Evolutionary conservation across 2,329 filamentous ascomycete species (phyloP).

Genomic region (Cladophialophora chaetospira): DNA sequence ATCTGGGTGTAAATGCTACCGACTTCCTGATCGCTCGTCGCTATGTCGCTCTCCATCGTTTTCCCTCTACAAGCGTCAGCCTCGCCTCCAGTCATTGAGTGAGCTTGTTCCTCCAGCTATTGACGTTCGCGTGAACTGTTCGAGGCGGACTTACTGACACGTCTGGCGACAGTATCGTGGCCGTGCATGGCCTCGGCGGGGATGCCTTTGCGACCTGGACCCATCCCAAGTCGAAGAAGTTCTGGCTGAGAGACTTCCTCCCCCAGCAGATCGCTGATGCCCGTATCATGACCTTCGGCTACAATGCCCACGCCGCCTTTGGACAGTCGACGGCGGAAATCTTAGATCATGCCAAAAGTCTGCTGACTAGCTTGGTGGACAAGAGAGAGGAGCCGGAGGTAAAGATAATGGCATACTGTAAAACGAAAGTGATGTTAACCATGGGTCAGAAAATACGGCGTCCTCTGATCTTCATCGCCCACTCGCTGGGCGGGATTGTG

Average conservation of each 20-base stretch:
- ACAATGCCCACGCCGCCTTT: slow-evolving; percentile 38
- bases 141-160: neutral
- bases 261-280: slow-evolving; percentile 23
- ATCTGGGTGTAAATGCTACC: neutral
- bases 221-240: slow-evolving; percentile 26
- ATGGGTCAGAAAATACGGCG: slow-evolving; percentile 2
- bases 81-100: neutral
- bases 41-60: neutral
- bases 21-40: neutral
- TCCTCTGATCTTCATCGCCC: slow-evolving; percentile 38
- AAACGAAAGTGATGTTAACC: too few relatives aligned
- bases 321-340: slow-evolving; percentile 40
- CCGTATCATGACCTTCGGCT: slow-evolving; percentile 30
- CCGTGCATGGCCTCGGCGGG: slow-evolving; percentile 41
- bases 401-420: too few relatives aligned
- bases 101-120: neutral
- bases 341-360: slow-evolving; percentile 41
- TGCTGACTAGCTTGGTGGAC: slow-evolving; percentile 29
- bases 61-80: neutral
- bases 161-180: slow-evolving; percentile 38
- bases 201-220: slow-evolving; percentile 40
- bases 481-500: slow-evolving; percentile 38
- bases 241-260: slow-evolving; percentile 24
- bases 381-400: too few relatives aligned
- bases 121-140: neutral